Evolutionary conservation across 768 basidiomycete species (phyloP), one percentile per base, ranked within the genome.

Genomic region (Exidia glandulosa): DNA sequence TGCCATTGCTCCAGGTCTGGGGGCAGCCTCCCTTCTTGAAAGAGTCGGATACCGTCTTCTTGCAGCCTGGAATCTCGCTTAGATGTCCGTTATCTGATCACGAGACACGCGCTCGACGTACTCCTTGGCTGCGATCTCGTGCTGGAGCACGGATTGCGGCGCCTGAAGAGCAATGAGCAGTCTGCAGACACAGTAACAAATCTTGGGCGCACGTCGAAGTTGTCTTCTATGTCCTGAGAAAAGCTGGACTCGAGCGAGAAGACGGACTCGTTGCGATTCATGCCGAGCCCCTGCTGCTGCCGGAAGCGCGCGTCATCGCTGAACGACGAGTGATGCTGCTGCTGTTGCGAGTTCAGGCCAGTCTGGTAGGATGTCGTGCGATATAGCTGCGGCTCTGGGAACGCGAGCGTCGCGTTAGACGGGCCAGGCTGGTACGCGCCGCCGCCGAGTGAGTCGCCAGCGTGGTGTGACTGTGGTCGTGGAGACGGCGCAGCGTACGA

Each of bases 1-100:
- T 88, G 78, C 95, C 94, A 97, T 56, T 89, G 88, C 70, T 86
- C 82, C 61, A 92, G 84, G n/a, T 74, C 76, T 52, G 84, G 86
- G 2, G 77, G 68, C 3, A 91, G 73, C 60, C 82, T 72, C 34
- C 85, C 86, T 0, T 74, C 70, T 68, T 93, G 90, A 66, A 92
- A 91, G 23, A 76, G 79, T 52, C 72, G 73, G 23, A 93, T 68
- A 30, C 77, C 80, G 66, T 87, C 86, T 59, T 84, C 84, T 16
- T 82, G 56, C 14, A 47, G 50, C 12, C 34, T 57, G 25, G 10
- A 5, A 47, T 3, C 2, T 52, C 33, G 47, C 41, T 47, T 32
- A 61, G 3, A 16, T 13, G 13, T 27, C 23, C 0, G 3, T 48
- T n/a, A 33, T 23, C 14, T 12, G 2, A n/a, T 23, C 0, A 13